Conservation (phyloP, 148 eudicot genomes). For the Beta vulgaris region DNA sequence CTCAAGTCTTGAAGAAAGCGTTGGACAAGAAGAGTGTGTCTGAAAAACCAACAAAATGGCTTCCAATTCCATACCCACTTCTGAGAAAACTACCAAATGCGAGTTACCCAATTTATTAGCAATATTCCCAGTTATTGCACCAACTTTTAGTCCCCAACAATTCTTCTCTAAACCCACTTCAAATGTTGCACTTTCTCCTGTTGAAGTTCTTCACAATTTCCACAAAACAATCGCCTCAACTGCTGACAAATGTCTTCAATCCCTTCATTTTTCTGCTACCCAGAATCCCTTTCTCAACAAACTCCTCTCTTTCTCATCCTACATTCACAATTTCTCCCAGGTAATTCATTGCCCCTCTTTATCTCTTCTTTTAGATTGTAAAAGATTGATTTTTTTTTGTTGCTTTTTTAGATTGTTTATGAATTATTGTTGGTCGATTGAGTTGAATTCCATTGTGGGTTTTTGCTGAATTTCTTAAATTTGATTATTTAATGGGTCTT, state of each 20-base stretch:
- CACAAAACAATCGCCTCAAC: slow-evolving; percentile 41
- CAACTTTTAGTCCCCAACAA: slow-evolving; percentile 7
- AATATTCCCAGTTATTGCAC: slow-evolving; percentile 3
- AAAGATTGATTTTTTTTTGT: background rate
- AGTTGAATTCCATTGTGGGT: background rate
- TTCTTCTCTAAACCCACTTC: slow-evolving; percentile 36
- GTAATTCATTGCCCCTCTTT: slow-evolving; percentile 25
- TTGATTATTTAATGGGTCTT: background rate
- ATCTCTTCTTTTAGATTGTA: background rate
- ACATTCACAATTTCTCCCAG: slow-evolving; percentile 52
- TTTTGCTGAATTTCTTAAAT: background rate
- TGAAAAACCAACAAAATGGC: slow-evolving; percentile 7
- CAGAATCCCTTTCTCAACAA: slow-evolving; percentile 47
- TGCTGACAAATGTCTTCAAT: slow-evolving; percentile 42
- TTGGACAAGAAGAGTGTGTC: background rate
- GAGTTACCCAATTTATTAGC: background rate
- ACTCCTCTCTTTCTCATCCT: slow-evolving; percentile 47
- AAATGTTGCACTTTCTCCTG: background rate
- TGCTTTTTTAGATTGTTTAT: background rate
- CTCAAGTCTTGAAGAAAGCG: background rate
- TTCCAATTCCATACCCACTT: background rate
- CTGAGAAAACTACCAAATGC: slow-evolving; percentile 14
- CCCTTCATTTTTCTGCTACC: slow-evolving; percentile 45
- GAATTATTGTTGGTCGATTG: background rate
- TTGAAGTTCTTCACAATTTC: slow-evolving; percentile 33